Evolutionary conservation across 1,284 basidiomycete species (phyloP).

Genomic region (Malassezia nana): DNA sequence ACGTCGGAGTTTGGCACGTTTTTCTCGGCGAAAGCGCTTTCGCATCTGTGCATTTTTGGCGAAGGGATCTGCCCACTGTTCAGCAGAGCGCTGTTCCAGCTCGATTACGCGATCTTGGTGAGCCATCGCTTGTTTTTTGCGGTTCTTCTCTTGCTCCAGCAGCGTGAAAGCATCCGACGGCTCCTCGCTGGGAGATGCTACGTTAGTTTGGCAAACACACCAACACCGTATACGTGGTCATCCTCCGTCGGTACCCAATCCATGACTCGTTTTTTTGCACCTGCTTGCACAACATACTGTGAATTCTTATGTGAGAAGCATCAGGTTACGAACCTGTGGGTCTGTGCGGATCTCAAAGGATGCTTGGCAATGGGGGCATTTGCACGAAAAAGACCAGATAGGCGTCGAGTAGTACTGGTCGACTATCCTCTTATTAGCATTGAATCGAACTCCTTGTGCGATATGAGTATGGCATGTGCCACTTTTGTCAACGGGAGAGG

Average conservation of each 20-base stretch:
- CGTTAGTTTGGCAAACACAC: constrained; percentile 50
- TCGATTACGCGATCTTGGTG: constrained; percentile 67
- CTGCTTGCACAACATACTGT: constrained; percentile 78
- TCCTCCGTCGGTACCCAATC: constrained; percentile 95
- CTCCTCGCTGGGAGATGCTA: constrained; percentile 1
- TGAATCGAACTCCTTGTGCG: constrained; percentile 60
- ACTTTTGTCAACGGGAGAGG: neutral
- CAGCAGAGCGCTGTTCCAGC: constrained; percentile 63
- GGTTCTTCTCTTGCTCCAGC: constrained; percentile 73
- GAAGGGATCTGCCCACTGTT: constrained; percentile 74
- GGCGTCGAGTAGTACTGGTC: constrained; percentile 91
- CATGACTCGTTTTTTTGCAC: constrained; percentile 79
- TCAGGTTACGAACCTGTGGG: constrained; percentile 61
- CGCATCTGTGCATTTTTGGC: constrained; percentile 63
- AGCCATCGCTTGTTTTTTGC: constrained; percentile 61
- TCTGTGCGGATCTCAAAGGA: constrained; percentile 98
- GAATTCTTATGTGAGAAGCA: constrained; percentile 61
- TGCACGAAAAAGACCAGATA: constrained; percentile 88
- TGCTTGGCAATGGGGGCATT: constrained; percentile 82
- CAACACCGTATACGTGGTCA: constrained; percentile 78
- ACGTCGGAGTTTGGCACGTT: constrained; percentile 63
- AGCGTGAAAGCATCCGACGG: constrained; percentile 74
- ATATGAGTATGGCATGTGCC: constrained; percentile 22
- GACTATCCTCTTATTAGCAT: constrained; percentile 92
- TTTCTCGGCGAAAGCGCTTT: constrained; percentile 71